These are phyloP conservation scores for Arctium lappa DNA, from an alignment of 129 eudicot genomes.

Conservation along the genomic window DNA sequence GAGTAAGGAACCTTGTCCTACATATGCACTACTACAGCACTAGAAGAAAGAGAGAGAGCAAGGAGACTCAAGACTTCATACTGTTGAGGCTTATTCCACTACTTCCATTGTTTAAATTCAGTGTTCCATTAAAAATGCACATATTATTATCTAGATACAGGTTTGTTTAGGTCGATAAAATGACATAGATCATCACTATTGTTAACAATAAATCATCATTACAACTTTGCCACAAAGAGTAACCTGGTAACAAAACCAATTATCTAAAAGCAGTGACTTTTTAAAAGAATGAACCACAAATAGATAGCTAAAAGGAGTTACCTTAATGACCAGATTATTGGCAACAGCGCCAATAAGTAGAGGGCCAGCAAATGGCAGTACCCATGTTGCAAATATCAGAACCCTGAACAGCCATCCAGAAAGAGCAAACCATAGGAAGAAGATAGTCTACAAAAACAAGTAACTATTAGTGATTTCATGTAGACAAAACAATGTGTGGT, in stretches of 20 bases:
- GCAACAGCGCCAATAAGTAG: conserved; percentile 72
- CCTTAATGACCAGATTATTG: conserved; percentile 77
- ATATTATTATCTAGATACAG: background rate
- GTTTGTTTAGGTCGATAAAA: background rate
- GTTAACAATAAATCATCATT: background rate
- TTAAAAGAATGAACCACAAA: background rate
- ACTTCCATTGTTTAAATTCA: background rate
- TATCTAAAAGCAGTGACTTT: background rate
- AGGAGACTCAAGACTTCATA: too few species aligned
- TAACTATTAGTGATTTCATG: background rate
- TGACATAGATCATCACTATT: background rate
- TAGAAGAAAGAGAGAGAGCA: too few species aligned
- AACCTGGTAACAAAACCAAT: background rate
- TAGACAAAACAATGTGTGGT: background rate
- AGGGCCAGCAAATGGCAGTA: conserved; percentile 86
- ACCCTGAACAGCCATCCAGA: conserved; percentile 93
- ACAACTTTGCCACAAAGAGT: background rate
- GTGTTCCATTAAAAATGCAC: background rate
- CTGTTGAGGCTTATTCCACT: too few species aligned
- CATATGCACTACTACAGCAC: too few species aligned
- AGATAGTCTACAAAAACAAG: conserved; percentile 55
- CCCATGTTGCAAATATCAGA: conserved; percentile 70
- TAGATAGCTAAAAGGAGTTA: conserved; percentile 11
- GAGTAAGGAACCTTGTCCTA: too few species aligned
- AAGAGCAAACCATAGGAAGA: conserved; percentile 88